Conservation (phyloP, 345 rosid genomes). For the Rubroshorea leprosula region DNA sequence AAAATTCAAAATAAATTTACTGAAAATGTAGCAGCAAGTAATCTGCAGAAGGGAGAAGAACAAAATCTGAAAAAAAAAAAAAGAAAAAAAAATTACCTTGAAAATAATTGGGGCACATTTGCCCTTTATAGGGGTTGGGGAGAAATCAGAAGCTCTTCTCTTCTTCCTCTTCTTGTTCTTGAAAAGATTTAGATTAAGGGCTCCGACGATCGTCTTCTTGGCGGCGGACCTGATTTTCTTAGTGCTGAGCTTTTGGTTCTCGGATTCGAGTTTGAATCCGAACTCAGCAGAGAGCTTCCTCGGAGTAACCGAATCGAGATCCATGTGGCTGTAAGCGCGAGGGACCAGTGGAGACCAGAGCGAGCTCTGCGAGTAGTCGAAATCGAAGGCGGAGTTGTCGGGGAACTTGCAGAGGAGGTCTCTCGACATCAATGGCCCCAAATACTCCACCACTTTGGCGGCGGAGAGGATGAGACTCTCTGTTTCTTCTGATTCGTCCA, state of each 20-base stretch:
- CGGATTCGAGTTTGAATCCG: slow-evolving; percentile 21
- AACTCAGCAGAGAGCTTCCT: slow-evolving; percentile 30
- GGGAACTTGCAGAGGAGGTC: slow-evolving; percentile 86
- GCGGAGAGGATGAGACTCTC: slow-evolving; percentile 28
- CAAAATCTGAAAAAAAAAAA: background rate
- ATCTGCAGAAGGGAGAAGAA: background rate
- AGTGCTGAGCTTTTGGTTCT: slow-evolving; percentile 9
- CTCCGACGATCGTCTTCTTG: slow-evolving; percentile 11
- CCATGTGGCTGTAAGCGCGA: slow-evolving; percentile 39
- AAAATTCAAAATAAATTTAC: too few relatives aligned
- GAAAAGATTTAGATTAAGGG: slow-evolving; percentile 17
- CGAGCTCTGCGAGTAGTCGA: slow-evolving; percentile 77
- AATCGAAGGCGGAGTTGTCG: slow-evolving; percentile 64
- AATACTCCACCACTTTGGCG: slow-evolving; percentile 71
- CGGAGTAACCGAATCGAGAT: slow-evolving; percentile 31
- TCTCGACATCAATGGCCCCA: slow-evolving; percentile 59
- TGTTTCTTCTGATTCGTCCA: slow-evolving; percentile 38
- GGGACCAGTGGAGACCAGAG: slow-evolving; percentile 88
- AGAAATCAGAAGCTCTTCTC: slow-evolving; percentile 21
- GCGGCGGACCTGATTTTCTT: slow-evolving; percentile 14
- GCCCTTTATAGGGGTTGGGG: slow-evolving; percentile 33
- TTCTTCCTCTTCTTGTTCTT: slow-evolving; percentile 18
- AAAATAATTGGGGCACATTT: slow-evolving; percentile 42
- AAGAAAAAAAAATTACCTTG: slow-evolving; percentile 29
- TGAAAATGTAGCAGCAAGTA: too few relatives aligned